Evolutionary conservation across 106 monocot genomes (phyloP).

Genomic region (Agapanthus africanus): DNA sequence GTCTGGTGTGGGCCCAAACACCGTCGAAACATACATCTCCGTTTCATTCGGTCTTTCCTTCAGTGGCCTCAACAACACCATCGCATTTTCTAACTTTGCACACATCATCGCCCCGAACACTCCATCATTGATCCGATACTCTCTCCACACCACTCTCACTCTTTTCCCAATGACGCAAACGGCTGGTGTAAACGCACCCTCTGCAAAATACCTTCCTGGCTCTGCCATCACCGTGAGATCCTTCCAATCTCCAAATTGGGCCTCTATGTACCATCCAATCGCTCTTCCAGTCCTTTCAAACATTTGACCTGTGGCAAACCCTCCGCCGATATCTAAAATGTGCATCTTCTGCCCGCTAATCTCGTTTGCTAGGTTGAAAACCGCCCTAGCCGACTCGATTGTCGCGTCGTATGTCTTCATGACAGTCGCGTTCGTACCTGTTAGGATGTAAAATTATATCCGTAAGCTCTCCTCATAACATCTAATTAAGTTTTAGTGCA

Average conservation of each 20-base stretch:
- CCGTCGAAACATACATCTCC: conserved; percentile 13
- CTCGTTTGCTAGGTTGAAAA: conserved; percentile 5
- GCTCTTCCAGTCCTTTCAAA: background rate
- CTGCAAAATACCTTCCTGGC: conserved; percentile 24
- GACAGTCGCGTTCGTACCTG: background rate
- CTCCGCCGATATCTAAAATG: conserved; percentile 21
- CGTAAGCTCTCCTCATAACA: too few relatives aligned
- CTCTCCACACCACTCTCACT: conserved; percentile 11
- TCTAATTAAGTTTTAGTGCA: too few relatives aligned
- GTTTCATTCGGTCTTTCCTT: background rate
- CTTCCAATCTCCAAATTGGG: conserved; percentile 11
- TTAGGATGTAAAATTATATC: too few relatives aligned
- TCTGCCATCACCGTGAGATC: conserved; percentile 15
- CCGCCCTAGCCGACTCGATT: conserved; percentile 1
- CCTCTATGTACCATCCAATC: background rate
- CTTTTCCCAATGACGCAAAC: conserved; percentile 23
- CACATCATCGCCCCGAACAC: conserved; percentile 16
- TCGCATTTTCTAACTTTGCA: background rate
- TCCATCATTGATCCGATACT: conserved; percentile 27
- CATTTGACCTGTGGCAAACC: background rate
- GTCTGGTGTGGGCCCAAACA: conserved; percentile 27
- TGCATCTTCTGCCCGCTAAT: conserved; percentile 4
- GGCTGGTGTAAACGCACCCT: conserved; percentile 16
- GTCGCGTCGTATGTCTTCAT: conserved; percentile 1
- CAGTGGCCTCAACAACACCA: background rate